These are phyloP conservation scores for Mycena vulgaris DNA, from an alignment of 768 basidiomycete genomes.

Conservation along the genomic window DNA sequence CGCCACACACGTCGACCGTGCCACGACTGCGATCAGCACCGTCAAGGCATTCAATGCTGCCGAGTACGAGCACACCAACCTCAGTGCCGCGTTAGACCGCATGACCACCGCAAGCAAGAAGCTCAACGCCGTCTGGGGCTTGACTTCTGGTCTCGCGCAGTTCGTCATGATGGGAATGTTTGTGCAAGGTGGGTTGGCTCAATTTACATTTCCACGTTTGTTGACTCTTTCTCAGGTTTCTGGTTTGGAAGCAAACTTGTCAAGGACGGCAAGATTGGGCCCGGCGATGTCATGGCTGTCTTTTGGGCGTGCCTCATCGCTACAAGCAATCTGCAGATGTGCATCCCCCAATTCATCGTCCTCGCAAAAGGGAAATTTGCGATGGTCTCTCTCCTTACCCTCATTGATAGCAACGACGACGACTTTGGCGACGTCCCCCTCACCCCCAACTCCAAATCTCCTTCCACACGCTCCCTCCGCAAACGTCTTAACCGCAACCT, in stretches of 20 bases:
- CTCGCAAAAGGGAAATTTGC: conserved; percentile 80
- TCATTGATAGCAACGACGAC: conserved; percentile 57
- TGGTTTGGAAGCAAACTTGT: conserved; percentile 87
- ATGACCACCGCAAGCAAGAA: conserved; percentile 58
- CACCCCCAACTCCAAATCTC: conserved; percentile 23
- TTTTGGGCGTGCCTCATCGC: conserved; percentile 90
- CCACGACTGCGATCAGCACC: conserved; percentile 74
- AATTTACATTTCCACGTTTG: not conserved
- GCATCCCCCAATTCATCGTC: conserved; percentile 74
- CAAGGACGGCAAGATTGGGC: conserved; percentile 66
- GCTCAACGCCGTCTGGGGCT: conserved; percentile 73
- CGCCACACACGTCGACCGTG: conserved; percentile 76
- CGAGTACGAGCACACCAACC: conserved; percentile 60
- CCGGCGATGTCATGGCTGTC: conserved; percentile 81
- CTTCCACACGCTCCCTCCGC: conserved; percentile 36
- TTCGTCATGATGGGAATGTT: conserved; percentile 84
- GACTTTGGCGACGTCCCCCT: conserved; percentile 34
- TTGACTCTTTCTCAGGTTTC: conserved; percentile 57
- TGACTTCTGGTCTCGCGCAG: conserved; percentile 69
- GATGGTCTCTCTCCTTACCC: conserved; percentile 70
- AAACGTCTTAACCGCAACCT: conserved; percentile 47
- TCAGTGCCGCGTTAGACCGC: conserved; percentile 58
- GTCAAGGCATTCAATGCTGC: conserved; percentile 86
- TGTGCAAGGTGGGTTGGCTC: conserved; percentile 62
- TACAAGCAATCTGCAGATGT: conserved; percentile 77